These are phyloP conservation scores for Corymbia citriodora DNA, from an alignment of 441 rosid genomes.

Conservation along the genomic window DNA sequence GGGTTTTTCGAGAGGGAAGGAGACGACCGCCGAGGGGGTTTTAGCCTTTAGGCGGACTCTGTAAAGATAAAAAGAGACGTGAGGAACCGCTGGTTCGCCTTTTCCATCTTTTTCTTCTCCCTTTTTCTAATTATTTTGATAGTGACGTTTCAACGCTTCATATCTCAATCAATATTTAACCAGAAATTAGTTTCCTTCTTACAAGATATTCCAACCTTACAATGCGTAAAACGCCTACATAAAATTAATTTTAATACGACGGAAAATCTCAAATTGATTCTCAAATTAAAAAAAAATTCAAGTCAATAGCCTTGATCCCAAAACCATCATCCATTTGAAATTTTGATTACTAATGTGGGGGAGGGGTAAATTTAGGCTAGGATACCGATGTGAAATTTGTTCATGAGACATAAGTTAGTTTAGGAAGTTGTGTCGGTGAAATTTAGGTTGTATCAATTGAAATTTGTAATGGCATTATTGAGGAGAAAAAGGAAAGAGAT, in stretches of 20 bases:
- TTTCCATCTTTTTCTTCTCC: neutral
- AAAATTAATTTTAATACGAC: no score
- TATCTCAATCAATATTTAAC: neutral
- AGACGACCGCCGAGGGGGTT: neutral
- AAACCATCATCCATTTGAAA: neutral
- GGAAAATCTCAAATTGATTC: no score
- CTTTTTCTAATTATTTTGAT: neutral
- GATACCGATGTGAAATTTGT: neutral
- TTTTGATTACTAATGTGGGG: no score
- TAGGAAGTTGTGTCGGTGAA: no score
- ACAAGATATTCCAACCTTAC: neutral
- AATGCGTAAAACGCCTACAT: accelerated
- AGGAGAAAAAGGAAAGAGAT: neutral
- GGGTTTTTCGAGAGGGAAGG: neutral
- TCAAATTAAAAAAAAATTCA: neutral
- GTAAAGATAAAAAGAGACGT: neutral
- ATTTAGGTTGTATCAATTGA: neutral
- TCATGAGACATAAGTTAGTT: accelerated
- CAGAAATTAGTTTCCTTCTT: neutral
- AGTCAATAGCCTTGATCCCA: accelerated
- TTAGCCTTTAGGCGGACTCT: neutral
- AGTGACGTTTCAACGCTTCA: neutral
- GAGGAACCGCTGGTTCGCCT: neutral
- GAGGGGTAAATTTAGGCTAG: neutral
- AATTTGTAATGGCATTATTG: neutral